phyloP scores from a whole-genome alignment of 352 stramenopile genomes.

The Globisporangium spinosum region DNA sequence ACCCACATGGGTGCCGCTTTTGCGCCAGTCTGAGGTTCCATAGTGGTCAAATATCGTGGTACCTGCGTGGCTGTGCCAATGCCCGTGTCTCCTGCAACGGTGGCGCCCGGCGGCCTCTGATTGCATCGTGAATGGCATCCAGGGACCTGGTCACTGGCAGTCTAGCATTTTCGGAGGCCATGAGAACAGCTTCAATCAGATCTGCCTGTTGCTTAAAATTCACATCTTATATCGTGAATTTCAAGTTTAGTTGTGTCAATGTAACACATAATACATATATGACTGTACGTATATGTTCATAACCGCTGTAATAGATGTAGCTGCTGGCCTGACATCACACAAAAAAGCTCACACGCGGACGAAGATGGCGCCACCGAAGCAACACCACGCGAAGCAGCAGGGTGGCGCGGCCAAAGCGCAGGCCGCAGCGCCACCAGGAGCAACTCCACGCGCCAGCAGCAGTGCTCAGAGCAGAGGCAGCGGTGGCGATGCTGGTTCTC shows the following conservation, averaged over 20 bases:
- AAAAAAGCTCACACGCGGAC: neutral
- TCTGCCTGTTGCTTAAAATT: neutral
- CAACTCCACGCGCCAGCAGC: neutral
- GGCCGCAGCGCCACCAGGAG: neutral
- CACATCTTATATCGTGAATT: neutral
- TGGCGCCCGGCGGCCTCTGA: conserved; percentile 94
- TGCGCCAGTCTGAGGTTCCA: conserved; percentile 62
- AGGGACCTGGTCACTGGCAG: conserved; percentile 97
- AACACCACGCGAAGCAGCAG: conserved; percentile 5
- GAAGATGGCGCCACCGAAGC: conserved; percentile 14
- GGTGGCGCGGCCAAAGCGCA: neutral
- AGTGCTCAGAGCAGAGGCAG: neutral
- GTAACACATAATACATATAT: neutral
- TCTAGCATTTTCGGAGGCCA: neutral
- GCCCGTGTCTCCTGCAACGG: conserved; percentile 98
- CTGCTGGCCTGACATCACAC: neutral
- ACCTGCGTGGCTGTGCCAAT: conserved; percentile 96
- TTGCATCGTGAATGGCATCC: conserved; percentile 94
- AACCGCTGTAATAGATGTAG: too few species aligned
- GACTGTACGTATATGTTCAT: neutral
- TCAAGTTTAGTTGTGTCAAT: too few species aligned
- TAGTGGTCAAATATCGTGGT: conserved; percentile 89
- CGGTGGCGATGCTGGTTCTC: neutral
- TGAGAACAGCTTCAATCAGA: neutral
- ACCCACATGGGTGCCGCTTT: conserved; percentile 73